These are phyloP conservation scores for Albatrellus ellisii DNA, from an alignment of 768 basidiomycete genomes.

Conservation along the genomic window DNA sequence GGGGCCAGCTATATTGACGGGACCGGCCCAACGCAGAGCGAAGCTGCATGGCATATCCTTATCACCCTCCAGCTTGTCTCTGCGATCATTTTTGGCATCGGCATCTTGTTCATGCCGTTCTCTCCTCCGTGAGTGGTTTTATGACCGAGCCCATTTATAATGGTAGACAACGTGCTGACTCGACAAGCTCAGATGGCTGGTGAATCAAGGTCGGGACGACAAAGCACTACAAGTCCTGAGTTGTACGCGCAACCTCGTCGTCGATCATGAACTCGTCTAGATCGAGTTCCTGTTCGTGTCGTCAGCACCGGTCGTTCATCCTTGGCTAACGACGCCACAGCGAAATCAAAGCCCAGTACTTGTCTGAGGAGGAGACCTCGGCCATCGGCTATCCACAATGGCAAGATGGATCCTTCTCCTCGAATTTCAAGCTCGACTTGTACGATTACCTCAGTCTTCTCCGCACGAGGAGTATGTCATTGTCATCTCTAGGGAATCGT, in stretches of 20 bases:
- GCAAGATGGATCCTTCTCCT: slow-evolving; percentile 45
- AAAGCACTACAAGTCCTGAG: slow-evolving; percentile 58
- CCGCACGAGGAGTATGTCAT: slow-evolving; percentile 28
- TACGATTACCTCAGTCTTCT: slow-evolving; percentile 51
- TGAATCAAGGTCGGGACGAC: slow-evolving; percentile 64
- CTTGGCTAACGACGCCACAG: too few relatives aligned
- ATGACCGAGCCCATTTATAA: not conserved
- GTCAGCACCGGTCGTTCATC: not conserved
- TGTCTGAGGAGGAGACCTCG: slow-evolving; percentile 58
- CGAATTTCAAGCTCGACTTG: slow-evolving; percentile 48
- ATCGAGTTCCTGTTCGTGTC: slow-evolving; percentile 58
- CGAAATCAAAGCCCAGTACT: slow-evolving; percentile 62
- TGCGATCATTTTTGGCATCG: slow-evolving; percentile 54
- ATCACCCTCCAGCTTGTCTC: slow-evolving; percentile 64
- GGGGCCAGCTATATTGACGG: slow-evolving; percentile 63
- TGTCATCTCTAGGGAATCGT: not conserved
- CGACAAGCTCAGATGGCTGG: slow-evolving; percentile 41
- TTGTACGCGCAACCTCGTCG: slow-evolving; percentile 39
- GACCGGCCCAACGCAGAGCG: slow-evolving; percentile 37
- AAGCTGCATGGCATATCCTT: slow-evolving; percentile 68
- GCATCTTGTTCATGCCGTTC: slow-evolving; percentile 70
- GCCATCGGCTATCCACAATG: slow-evolving; percentile 45
- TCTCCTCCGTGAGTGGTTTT: slow-evolving; percentile 41
- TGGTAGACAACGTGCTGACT: too few relatives aligned
- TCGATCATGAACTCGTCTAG: slow-evolving; percentile 50